Base-by-base conservation (phyloP, 495 filamentous ascomycete species). In the Podospora pseudoanserina region DNA sequence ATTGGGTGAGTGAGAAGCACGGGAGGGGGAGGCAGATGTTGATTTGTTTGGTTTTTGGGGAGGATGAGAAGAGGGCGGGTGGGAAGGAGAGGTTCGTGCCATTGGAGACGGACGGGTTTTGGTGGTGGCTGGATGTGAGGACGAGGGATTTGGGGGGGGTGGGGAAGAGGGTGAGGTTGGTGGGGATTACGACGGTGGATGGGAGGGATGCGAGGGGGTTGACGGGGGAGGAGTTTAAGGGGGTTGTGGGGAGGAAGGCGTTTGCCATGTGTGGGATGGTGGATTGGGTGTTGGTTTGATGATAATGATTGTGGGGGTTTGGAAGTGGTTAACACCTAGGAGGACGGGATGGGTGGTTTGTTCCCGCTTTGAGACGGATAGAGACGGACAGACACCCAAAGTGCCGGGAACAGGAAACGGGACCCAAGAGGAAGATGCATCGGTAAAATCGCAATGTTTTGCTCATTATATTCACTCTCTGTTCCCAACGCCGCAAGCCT, bases 81-180 rank as follows among this genome's bases (percentile, higher is more conserved):
- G 76, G 86, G 23, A 86, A 89, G 27, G 89, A 94, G 20, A 85
- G 86, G n/a, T 72, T 91, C 0, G 80, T 90, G 0, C 87, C 92
- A 26, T 53, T 86, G 65, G 85, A 85, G 73, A 88, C 74, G 73
- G 89, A 89, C 78, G 93, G 83, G 68, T 85, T 78, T 32, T 85
- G 88, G 74, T 94, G 88, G 87, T 96, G 91, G 84, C 75, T 86
- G 3, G 93, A 96, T 78, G 83, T 96, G 1, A 77, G 80, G 4
- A 82, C 86, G 19, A 76, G 81, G 53, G 84, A 88, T 66, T 76
- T 97, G 32, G 93, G 93, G 1, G 79, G 79, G 1, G 83, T 86
- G 13, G 93, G 93, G 0, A 86, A 92, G 79, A 87, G 82, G 63
- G 77, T 93, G 1, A 80, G 78, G 63, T 69, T 92, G 39, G 87